Evolutionary conservation across 176 grass and related monocot species (phyloP), one percentile per base, ranked within the genome.

Genomic region (Juncus effusus): DNA sequence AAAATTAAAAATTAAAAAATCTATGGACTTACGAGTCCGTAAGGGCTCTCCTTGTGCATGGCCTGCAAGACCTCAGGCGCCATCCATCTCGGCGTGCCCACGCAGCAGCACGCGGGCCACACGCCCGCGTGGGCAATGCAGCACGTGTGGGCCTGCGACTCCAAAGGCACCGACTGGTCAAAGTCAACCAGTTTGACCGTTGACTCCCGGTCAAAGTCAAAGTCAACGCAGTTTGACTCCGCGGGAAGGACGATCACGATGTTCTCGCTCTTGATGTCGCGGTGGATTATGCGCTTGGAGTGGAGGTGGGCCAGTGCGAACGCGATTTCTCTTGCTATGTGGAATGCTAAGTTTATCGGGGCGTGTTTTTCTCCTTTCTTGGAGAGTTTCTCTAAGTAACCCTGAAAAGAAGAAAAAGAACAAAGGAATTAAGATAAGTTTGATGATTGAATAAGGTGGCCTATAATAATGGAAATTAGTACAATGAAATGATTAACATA

Each of bases 201-300:
- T 9, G 85, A 85, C 59, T 64, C 54, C 11, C 53, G 76, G 68
- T 79, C 57, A 47, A 47, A 28, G 19, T 28, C 19, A 28, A 28
- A 28, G 19, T 28, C 44, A 47, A 5, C 44, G 6, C 44, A 6
- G 72, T 57, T 66, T 68, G 65, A 74, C 76, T 68, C 36, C 2
- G 77, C 63, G 71, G 85, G 60, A 55, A 92, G 62, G 82, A 93
- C 94, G 67, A 99, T 11, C 76, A 99, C 51, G 63, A 99, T 67
- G 74, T 99, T 99, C 15, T 99, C 88, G 75, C 85, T 93, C 84
- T 99, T 99, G 78, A 99, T 88, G 51, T 99, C 94, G 37, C 94
- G 77, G 61, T 99, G 94, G 81, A 99, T 93, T 73, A 99, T 80
- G 39, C 84, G 75, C 61, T 99, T 99, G 13, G 77, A 82, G 78